Conservation (phyloP, 371 early-diverging fungal species). For the Syncephalastrum sp. region DNA sequence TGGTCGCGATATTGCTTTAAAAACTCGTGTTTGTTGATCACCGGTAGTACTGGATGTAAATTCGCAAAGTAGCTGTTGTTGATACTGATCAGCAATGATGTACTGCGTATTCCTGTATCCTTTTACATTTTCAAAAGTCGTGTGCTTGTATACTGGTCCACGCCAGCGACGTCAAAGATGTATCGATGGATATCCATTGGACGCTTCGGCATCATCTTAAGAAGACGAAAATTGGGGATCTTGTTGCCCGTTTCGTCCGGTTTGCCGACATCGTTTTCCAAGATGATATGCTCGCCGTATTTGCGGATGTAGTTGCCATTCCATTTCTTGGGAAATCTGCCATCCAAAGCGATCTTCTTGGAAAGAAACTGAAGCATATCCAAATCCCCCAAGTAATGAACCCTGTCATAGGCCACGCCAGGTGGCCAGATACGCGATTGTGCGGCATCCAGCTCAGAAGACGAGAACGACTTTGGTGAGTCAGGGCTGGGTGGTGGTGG, state of each 20-base stretch:
- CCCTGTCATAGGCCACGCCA: slow-evolving; percentile 25
- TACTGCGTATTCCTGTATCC: neutral
- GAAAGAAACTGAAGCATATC: slow-evolving; percentile 44
- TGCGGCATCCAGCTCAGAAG: slow-evolving; percentile 10
- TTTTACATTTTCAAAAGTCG: slow-evolving; percentile 40
- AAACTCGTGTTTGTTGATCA: slow-evolving; percentile 43
- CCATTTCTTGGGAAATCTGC: slow-evolving; percentile 15
- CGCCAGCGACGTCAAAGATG: slow-evolving; percentile 37
- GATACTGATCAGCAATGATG: too few relatives aligned
- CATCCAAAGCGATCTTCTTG: slow-evolving; percentile 36
- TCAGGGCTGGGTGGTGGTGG: neutral
- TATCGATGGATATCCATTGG: slow-evolving; percentile 29
- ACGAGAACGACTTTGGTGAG: neutral
- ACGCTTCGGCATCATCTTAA: slow-evolving; percentile 8
- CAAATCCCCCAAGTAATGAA: slow-evolving; percentile 43
- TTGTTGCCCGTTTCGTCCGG: slow-evolving; percentile 4
- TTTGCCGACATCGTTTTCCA: slow-evolving; percentile 27
- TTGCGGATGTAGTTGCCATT: slow-evolving; percentile 38
- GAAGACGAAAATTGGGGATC: slow-evolving; percentile 4
- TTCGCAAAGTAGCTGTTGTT: slow-evolving; percentile 41
- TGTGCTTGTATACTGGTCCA: slow-evolving; percentile 40
- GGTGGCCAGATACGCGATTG: slow-evolving; percentile 18
- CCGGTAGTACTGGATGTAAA: slow-evolving; percentile 47
- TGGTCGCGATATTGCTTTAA: slow-evolving; percentile 42
- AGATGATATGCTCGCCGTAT: slow-evolving; percentile 40